phyloP scores from a whole-genome alignment of 495 filamentous ascomycete genomes.

The Aspergillus biplanus region DNA sequence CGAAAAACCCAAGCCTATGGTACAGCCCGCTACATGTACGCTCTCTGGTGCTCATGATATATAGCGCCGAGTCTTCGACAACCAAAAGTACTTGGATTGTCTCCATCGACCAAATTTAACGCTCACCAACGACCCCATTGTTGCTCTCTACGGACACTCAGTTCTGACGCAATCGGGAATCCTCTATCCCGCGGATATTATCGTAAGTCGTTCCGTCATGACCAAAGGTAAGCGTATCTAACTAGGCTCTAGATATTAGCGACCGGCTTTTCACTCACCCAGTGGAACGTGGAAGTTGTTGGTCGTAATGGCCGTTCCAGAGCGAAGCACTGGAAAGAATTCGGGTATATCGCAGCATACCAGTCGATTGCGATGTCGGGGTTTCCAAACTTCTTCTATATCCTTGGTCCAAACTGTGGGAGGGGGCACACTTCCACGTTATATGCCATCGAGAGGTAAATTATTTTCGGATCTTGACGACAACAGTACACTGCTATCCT shows the following conservation, averaged over 20 bases:
- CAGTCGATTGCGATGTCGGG: conserved; percentile 20
- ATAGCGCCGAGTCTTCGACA: conserved; percentile 27
- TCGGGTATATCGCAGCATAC: conserved; percentile 9
- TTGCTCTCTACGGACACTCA: conserved; percentile 11
- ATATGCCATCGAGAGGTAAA: conserved; percentile 12
- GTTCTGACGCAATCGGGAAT: conserved; percentile 22
- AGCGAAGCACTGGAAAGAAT: conserved; percentile 4
- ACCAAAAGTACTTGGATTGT: conserved; percentile 15
- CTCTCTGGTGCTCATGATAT: too few relatives aligned
- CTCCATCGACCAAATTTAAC: conserved; percentile 21
- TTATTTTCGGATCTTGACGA: too few relatives aligned
- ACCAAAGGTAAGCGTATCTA: background rate
- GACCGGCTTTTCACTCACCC: conserved; percentile 21
- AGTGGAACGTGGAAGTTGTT: conserved; percentile 13
- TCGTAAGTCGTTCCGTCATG: conserved; percentile 16
- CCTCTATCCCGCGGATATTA: conserved; percentile 20
- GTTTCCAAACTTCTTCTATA: conserved; percentile 24
- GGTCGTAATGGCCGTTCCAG: conserved; percentile 19
- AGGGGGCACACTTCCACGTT: conserved; percentile 13
- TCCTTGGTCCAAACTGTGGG: conserved; percentile 20
- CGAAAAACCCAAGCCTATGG: too few relatives aligned
- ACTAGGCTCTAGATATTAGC: background rate
- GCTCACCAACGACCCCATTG: conserved; percentile 22
- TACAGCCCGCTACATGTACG: too few relatives aligned
- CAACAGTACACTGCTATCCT: too few relatives aligned